A percentile compares a stretch with the other conserved stretches of the same genome.
These are phyloP conservation scores for Eutrema japonicum DNA, from an alignment of 345 rosid species.

Conservation along the genomic window DNA sequence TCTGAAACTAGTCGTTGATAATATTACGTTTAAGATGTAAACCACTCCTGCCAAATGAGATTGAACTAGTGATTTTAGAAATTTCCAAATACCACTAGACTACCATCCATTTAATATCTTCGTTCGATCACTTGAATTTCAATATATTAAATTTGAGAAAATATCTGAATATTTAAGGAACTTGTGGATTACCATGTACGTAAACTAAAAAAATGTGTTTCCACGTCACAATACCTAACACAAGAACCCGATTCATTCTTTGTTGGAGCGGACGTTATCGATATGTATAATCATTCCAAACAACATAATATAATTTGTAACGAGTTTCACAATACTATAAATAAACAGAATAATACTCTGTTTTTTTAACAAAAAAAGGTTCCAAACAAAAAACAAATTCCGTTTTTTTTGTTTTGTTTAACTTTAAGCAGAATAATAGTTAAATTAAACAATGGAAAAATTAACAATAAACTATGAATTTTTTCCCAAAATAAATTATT, in stretches of 20 bases:
- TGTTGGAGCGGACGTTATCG: neutral
- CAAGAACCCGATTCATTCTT: neutral
- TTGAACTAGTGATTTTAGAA: too few relatives aligned
- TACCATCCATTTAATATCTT: too few relatives aligned
- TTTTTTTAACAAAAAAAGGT: too few relatives aligned
- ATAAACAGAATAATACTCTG: neutral
- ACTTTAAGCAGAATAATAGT: too few relatives aligned
- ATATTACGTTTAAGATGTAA: too few relatives aligned
- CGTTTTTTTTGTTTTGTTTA: too few relatives aligned
- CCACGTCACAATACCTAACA: constrained; percentile 26
- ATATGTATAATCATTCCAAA: neutral
- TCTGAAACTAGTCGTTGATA: too few relatives aligned
- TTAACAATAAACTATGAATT: too few relatives aligned
- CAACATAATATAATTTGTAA: neutral
- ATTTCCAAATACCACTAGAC: too few relatives aligned
- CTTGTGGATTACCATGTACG: neutral
- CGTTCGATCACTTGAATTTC: neutral
- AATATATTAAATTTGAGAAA: neutral
- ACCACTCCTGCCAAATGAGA: too few relatives aligned
- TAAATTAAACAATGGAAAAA: neutral
- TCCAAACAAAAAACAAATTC: too few relatives aligned
- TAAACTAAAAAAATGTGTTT: neutral
- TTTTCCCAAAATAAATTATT: too few relatives aligned
- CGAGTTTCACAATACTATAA: neutral
- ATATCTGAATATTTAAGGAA: neutral